These are phyloP conservation scores for Leccinum subfulvum DNA, from an alignment of 1,284 basidiomycete genomes.

Conservation along the genomic window DNA sequence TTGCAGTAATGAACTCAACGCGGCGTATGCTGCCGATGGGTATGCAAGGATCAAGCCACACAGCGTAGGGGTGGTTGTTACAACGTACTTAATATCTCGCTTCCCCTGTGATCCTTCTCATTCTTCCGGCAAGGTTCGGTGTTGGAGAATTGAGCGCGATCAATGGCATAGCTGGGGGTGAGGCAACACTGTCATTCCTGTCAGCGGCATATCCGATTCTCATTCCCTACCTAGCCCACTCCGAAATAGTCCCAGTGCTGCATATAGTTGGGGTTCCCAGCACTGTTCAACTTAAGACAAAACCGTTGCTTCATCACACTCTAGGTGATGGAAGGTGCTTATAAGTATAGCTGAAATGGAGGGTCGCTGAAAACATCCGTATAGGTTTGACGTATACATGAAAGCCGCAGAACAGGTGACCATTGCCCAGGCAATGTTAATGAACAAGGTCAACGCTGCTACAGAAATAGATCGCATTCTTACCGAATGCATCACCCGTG, in stretches of 20 bases:
- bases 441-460: constrained; percentile 52
- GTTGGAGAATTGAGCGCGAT: constrained; percentile 87
- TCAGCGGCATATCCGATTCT: background rate
- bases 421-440: constrained; percentile 64
- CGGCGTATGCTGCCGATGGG: constrained; percentile 91
- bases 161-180: constrained; percentile 76
- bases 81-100: constrained; percentile 52
- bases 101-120: constrained; percentile 1
- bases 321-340: constrained; percentile 76
- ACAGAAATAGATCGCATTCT: constrained; percentile 82
- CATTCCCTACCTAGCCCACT: constrained; percentile 52
- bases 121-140: constrained; percentile 66
- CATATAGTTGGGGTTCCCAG: constrained; percentile 90
- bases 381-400: constrained; percentile 74
- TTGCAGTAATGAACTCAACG: constrained; percentile 80
- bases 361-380: constrained; percentile 6
- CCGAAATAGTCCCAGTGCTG: constrained; percentile 89
- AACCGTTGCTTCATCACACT: constrained; percentile 80
- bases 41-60: constrained; percentile 83
- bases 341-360: background rate
- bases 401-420: constrained; percentile 79
- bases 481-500: constrained; percentile 66
- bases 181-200: constrained; percentile 2
- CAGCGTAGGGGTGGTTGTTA: constrained; percentile 71
- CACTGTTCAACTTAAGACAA: constrained; percentile 67